Evolutionary conservation across 164 flowering plant genomes (phyloP).

Genomic region (Umbellularia californica): DNA sequence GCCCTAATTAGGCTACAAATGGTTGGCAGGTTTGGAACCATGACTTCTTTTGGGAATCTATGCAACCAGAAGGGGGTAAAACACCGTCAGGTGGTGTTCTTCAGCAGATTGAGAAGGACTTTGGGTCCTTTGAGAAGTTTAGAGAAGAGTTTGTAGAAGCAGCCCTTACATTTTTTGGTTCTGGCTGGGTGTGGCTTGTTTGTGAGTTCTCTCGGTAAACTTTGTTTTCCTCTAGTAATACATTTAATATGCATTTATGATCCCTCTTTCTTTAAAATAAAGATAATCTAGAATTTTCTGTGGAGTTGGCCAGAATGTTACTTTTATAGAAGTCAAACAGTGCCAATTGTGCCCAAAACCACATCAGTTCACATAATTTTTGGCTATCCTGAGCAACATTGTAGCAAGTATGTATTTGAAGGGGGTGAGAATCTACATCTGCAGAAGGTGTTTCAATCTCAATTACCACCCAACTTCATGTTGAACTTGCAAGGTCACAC

Average conservation of each 20-base stretch:
- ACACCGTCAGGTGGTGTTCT: slow-evolving; percentile 71
- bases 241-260: neutral
- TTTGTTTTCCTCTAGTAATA: neutral
- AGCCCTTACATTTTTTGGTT: slow-evolving; percentile 73
- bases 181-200: slow-evolving; percentile 98
- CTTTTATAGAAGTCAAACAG: no score
- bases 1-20: neutral
- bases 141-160: slow-evolving; percentile 62
- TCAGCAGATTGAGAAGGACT: slow-evolving; percentile 86
- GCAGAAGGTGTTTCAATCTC: no score
- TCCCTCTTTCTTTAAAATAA: neutral
- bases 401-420: no score
- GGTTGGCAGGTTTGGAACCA: slow-evolving; percentile 87
- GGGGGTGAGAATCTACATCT: no score
- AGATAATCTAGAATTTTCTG: neutral
- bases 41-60: slow-evolving; percentile 98
- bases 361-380: no score
- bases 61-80: slow-evolving; percentile 92
- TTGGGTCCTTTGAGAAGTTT: slow-evolving; percentile 76
- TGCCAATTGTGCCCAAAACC: no score
- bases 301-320: no score
- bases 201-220: slow-evolving; percentile 41
- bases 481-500: no score
- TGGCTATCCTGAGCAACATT: no score
- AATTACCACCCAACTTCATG: no score